Percentiles rank a stretch among this genome's conserved stretches.
Conservation (phyloP, 805 yeast genomes). For the Ogataea ganodermae region DNA sequence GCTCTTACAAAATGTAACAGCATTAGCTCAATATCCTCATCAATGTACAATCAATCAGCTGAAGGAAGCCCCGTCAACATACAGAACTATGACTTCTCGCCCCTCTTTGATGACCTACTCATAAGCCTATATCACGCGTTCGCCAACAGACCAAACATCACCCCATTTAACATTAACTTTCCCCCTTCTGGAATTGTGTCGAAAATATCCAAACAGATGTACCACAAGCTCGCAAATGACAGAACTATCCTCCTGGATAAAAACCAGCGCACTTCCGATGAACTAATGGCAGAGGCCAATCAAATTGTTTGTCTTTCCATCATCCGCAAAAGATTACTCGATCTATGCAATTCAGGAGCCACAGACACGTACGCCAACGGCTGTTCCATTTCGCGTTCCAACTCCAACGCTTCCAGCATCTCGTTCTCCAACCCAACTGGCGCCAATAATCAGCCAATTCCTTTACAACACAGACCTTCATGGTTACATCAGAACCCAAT, state of each 20-base stretch:
- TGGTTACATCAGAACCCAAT: constrained; percentile 38
- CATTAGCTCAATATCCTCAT: constrained; percentile 25
- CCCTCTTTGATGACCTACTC: constrained; percentile 46
- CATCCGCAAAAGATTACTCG: constrained; percentile 36
- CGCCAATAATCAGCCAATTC: constrained; percentile 4
- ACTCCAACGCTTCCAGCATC: constrained; percentile 24
- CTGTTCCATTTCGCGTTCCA: constrained; percentile 30
- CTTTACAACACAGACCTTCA: constrained; percentile 32
- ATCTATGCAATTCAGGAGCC: constrained; percentile 31
- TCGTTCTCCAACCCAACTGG: constrained; percentile 9
- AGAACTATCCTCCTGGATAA: constrained; percentile 29
- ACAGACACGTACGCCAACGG: constrained; percentile 16
- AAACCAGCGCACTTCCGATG: constrained; percentile 29
- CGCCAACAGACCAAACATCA: constrained; percentile 58
- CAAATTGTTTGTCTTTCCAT: constrained; percentile 31
- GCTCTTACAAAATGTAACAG: constrained; percentile 26
- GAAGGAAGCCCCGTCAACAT: constrained; percentile 25
- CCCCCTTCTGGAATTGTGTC: constrained; percentile 72
- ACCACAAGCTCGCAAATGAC: constrained; percentile 30
- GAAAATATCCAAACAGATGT: constrained; percentile 57
- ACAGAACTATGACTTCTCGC: constrained; percentile 34
- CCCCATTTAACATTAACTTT: constrained; percentile 65
- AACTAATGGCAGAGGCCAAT: constrained; percentile 28
- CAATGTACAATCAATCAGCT: constrained; percentile 18
- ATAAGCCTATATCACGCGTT: constrained; percentile 48